Evolutionary conservation across 495 filamentous ascomycete species (phyloP).

Genomic region (Aspergillus sparsus): DNA sequence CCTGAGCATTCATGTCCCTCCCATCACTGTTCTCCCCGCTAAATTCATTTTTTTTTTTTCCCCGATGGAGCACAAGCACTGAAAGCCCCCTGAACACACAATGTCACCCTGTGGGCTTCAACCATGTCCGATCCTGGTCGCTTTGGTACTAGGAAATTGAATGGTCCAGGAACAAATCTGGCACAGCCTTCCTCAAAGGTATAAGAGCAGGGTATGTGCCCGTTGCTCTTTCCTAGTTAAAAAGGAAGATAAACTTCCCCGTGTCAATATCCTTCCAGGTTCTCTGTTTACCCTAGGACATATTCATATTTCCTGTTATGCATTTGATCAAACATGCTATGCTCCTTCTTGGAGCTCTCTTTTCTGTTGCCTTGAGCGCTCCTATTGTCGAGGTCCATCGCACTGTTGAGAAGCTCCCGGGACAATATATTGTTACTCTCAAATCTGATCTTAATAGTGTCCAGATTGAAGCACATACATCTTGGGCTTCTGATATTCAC

Average conservation of each 20-base stretch:
- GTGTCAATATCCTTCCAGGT: constrained; percentile 10
- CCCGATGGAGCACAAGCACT: constrained; percentile 24
- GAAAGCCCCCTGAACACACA: constrained; percentile 26
- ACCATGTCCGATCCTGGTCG: constrained; percentile 19
- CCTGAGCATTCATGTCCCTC: constrained; percentile 3
- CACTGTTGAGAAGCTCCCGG: constrained; percentile 23
- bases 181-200: constrained; percentile 10
- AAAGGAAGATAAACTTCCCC: constrained; percentile 1
- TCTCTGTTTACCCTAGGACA: not conserved
- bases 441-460: constrained; percentile 26
- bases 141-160: constrained; percentile 8
- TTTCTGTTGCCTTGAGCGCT: constrained; percentile 27
- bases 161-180: constrained; percentile 10
- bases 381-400: constrained; percentile 22
- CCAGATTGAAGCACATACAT: constrained; percentile 25
- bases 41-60: constrained; percentile 19
- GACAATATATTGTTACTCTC: constrained; percentile 35
- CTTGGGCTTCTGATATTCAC: constrained; percentile 30
- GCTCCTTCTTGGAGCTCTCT: constrained; percentile 30
- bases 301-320: constrained; percentile 21
- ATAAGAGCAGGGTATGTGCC: constrained; percentile 16
- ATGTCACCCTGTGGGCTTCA: constrained; percentile 33
- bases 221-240: constrained; percentile 18
- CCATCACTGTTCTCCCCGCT: constrained; percentile 13
- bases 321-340: constrained; percentile 31